These are phyloP conservation scores for Tricholoma terreum DNA, from an alignment of 768 basidiomycete species.

Conservation along the genomic window DNA sequence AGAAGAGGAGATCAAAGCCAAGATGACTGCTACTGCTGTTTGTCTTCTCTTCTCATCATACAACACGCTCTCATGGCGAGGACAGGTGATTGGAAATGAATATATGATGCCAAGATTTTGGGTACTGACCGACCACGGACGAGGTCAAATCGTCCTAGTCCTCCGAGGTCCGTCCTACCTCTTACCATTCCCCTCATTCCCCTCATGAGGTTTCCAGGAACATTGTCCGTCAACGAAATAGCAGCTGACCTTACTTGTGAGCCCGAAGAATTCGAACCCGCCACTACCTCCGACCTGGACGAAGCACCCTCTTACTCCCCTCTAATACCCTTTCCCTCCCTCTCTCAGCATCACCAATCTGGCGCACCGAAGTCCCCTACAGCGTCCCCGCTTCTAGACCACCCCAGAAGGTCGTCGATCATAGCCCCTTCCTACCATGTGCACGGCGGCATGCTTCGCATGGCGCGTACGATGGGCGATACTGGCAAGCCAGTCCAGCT, in stretches of 20 bases:
- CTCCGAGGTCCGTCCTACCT: slow-evolving; percentile 47
- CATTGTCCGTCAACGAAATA: slow-evolving; percentile 85
- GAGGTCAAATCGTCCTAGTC: slow-evolving; percentile 73
- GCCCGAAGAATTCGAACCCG: slow-evolving; percentile 61
- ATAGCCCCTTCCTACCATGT: slow-evolving; percentile 49
- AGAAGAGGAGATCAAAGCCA: slow-evolving; percentile 35
- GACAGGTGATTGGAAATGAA: slow-evolving; percentile 57
- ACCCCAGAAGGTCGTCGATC: slow-evolving; percentile 9
- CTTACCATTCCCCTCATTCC: background rate
- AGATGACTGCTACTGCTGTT: slow-evolving; percentile 54
- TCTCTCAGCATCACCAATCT: slow-evolving; percentile 19
- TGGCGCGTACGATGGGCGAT: slow-evolving; percentile 78
- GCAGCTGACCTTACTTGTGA: slow-evolving; percentile 86
- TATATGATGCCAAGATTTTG: slow-evolving; percentile 80
- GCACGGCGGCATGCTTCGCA: slow-evolving; percentile 77
- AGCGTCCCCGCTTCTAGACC: slow-evolving; percentile 13
- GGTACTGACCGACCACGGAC: slow-evolving; percentile 78
- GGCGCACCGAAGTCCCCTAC: slow-evolving; percentile 12
- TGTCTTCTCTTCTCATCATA: slow-evolving; percentile 3
- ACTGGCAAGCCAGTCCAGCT: slow-evolving; percentile 74
- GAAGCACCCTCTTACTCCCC: slow-evolving; percentile 31
- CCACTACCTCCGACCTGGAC: slow-evolving; percentile 34
- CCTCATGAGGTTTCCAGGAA: slow-evolving; percentile 40
- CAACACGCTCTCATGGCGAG: background rate
- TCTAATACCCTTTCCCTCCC: slow-evolving; percentile 34